phyloP scores from a whole-genome alignment of 306 rosid species.

The Macrotyloma uniflorum region DNA sequence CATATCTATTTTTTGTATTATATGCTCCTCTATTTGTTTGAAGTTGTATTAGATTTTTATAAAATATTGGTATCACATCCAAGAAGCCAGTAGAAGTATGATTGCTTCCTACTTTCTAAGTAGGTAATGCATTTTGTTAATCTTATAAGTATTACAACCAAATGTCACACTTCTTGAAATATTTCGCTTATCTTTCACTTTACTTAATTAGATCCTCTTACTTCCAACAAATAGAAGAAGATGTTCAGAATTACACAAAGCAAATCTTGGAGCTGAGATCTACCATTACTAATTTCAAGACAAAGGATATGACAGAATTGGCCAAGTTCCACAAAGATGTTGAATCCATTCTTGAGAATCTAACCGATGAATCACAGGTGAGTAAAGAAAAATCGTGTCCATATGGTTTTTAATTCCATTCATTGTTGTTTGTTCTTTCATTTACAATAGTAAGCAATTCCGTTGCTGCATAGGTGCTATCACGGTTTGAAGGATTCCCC shows the following conservation, averaged over 20 bases:
- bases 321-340: constrained; percentile 58
- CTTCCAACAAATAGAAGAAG: constrained; percentile 83
- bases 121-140: neutral
- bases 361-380: constrained; percentile 82
- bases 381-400: neutral
- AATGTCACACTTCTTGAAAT: neutral
- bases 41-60: neutral
- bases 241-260: constrained; percentile 57
- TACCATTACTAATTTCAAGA: constrained; percentile 51
- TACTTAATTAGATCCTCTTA: constrained; percentile 65
- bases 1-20: too few species aligned
- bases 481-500: constrained; percentile 77
- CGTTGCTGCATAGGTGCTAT: constrained; percentile 49
- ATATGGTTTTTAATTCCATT: neutral
- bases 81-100: neutral
- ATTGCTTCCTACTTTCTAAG: neutral
- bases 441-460: neutral
- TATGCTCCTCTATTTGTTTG: neutral
- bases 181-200: neutral
- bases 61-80: neutral
- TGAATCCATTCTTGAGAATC: constrained; percentile 61
- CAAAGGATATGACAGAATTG: constrained; percentile 61
- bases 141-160: neutral
- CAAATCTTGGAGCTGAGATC: constrained; percentile 51
- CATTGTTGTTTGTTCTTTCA: neutral